A percentile compares a stretch with the other conserved stretches of the same genome.
These are phyloP conservation scores for Paramecium bursaria DNA, from an alignment of 73 alveolate species.

Conservation along the genomic window DNA sequence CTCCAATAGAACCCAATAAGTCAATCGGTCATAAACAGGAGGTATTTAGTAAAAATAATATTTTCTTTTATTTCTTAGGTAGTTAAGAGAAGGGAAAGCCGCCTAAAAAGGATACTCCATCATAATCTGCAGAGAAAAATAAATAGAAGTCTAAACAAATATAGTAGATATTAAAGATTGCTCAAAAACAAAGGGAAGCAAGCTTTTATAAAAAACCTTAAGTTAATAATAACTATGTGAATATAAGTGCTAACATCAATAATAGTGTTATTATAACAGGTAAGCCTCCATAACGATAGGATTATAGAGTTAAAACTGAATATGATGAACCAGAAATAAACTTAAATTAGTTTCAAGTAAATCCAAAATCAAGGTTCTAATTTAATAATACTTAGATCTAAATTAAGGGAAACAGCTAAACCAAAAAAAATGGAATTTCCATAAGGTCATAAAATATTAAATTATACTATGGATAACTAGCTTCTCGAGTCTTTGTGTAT, in stretches of 20 bases:
- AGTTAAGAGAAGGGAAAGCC: too few species aligned
- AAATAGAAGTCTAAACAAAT: constrained; percentile 20
- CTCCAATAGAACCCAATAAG: too few species aligned
- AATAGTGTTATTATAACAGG: constrained; percentile 47
- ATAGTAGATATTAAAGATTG: constrained; percentile 35
- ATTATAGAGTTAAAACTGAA: constrained; percentile 40
- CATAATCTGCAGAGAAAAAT: too few species aligned
- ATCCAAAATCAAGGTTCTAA: constrained; percentile 34
- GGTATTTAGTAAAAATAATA: too few species aligned
- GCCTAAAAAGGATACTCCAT: too few species aligned
- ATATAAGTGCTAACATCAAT: constrained; percentile 36
- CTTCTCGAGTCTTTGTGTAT: neutral
- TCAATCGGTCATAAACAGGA: too few species aligned
- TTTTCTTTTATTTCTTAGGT: too few species aligned
- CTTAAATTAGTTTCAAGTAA: neutral
- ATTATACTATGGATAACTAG: constrained; percentile 37
- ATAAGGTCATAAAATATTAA: constrained; percentile 27
- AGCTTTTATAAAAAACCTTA: constrained; percentile 20
- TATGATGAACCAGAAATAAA: constrained; percentile 51
- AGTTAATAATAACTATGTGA: constrained; percentile 25
- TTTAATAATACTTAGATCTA: neutral
- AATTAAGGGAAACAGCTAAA: constrained; percentile 38
- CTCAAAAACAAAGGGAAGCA: constrained; percentile 10
- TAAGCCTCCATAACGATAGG: neutral
- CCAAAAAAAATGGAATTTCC: constrained; percentile 31